These are phyloP conservation scores for Ceratocystis cubensis DNA, from an alignment of 2,329 filamentous ascomycete genomes.

Conservation along the genomic window DNA sequence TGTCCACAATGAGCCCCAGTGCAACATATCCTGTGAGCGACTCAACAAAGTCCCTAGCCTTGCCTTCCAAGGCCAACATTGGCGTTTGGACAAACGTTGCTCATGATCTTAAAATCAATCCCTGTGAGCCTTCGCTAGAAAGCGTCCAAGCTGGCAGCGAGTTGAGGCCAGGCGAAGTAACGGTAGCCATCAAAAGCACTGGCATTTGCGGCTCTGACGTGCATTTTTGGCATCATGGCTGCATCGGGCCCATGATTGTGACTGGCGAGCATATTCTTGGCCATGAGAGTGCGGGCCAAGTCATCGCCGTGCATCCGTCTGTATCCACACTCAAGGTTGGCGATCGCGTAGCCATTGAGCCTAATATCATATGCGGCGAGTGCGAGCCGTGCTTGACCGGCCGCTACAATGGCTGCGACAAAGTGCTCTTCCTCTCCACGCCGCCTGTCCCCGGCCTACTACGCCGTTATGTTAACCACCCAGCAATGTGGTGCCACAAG, in stretches of 20 bases:
- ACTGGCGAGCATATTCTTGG: constrained; percentile 79
- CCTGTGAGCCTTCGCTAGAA: constrained; percentile 63
- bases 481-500: constrained; percentile 90
- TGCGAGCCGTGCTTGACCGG: constrained; percentile 88
- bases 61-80: constrained; percentile 63
- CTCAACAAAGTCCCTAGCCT: neutral
- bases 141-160: constrained; percentile 54
- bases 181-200: constrained; percentile 79
- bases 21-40: constrained; percentile 22
- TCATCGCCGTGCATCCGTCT: constrained; percentile 70
- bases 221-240: constrained; percentile 93
- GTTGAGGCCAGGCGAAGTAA: constrained; percentile 72
- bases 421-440: constrained; percentile 76
- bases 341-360: constrained; percentile 87
- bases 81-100: constrained; percentile 90
- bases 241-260: constrained; percentile 94
- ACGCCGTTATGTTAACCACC: constrained; percentile 88
- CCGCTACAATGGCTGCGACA: constrained; percentile 88
- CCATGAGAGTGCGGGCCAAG: constrained; percentile 78
- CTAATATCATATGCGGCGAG: constrained; percentile 79
- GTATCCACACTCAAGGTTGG: constrained; percentile 68
- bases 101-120: constrained; percentile 80
- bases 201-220: constrained; percentile 97
- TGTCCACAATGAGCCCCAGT: constrained; percentile 29
- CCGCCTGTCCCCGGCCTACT: constrained; percentile 79